Base-by-base conservation (phyloP, 116 monocot species). In the Posidonia oceanica region DNA sequence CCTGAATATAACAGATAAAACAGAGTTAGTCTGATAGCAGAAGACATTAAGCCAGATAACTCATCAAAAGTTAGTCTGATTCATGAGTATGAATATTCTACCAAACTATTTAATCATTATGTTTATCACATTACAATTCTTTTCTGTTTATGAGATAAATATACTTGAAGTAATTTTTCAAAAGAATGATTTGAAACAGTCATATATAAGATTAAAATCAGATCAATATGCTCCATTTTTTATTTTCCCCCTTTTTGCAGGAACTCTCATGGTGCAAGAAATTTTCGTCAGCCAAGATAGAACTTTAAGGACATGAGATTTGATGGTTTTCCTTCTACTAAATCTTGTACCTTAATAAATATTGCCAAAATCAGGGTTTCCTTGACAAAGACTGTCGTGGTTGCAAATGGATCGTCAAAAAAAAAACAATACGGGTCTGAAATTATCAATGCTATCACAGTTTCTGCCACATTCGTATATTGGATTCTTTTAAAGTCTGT, bases 341-440 rank as follows among this genome's bases (percentile, higher is more conserved):
- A 18, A 7, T 3, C 7, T 66, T 18, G 8, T 2, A 4, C 10
- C 16, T 66, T 18, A 7, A n/a, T 66, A 40, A 40, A 36, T 37
- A 36, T 2, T 66, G 66, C 21, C 51, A 69, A 14, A 69, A 69
- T 53, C 73, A 73, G 73, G 73, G 37, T 64, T 38, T 54, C 36
- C 29, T 63, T 73, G 64, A n/a, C 23, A n/a, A 73, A 64, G 54
- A 64, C 4, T 8, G 15, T 48, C 42, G 61, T 61, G 44, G 42
- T 20, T 18, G 64, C 63, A 73, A 73, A 64, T 53, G 36, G 21
- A 52, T 54, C 64, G 53, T 61, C 73, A 54, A 73, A 63, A 73
- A 63, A 73, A 64, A 39, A 63, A 6, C 29, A 44, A 7, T 62
- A 12, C 20, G 40, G 64, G 36, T 66, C 21, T 48, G 37, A 36